Conservation (phyloP, 2,329 filamentous ascomycete species). For the Chaetomiaceae sp. region DNA sequence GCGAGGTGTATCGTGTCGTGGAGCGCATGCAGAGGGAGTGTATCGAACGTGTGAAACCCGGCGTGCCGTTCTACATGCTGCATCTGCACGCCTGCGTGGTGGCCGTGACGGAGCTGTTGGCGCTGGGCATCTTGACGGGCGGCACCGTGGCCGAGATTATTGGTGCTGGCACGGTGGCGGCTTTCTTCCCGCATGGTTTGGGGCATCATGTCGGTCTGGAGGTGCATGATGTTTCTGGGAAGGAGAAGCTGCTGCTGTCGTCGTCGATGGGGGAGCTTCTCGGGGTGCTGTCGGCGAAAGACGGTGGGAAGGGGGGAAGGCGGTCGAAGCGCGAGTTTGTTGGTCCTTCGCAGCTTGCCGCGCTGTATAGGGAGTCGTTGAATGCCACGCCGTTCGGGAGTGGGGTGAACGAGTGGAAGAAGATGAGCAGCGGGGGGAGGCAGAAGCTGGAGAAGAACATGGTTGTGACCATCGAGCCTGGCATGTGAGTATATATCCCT, state of each 20-base stretch:
- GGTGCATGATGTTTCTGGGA: conserved; percentile 55
- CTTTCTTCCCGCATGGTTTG: conserved; percentile 64
- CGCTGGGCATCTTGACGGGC: conserved; percentile 67
- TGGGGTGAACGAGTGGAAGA: background rate
- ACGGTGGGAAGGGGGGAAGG: background rate
- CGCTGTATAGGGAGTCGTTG: conserved; percentile 27
- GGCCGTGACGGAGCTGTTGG: conserved; percentile 65
- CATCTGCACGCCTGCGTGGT: conserved; percentile 70
- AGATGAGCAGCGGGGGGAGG: conserved; percentile 27
- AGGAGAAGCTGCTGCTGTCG: conserved; percentile 34
- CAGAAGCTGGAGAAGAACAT: conserved; percentile 55
- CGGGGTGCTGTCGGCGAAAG: background rate
- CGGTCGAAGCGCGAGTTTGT: conserved; percentile 40
- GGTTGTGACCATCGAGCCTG: conserved; percentile 76
- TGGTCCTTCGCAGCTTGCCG: conserved; percentile 33
- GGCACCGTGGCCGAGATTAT: conserved; percentile 53
- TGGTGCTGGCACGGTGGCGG: conserved; percentile 49
- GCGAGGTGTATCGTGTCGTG: conserved; percentile 72
- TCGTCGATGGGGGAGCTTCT: background rate
- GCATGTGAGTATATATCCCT: conserved; percentile 46
- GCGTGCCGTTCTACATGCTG: conserved; percentile 65
- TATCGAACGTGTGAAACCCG: conserved; percentile 64
- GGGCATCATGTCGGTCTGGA: conserved; percentile 64
- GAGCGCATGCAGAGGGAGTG: conserved; percentile 75
- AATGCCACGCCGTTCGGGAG: no score